phyloP scores from a whole-genome alignment of 73 alveolate genomes.

The Paramecium tetraurelia region DNA sequence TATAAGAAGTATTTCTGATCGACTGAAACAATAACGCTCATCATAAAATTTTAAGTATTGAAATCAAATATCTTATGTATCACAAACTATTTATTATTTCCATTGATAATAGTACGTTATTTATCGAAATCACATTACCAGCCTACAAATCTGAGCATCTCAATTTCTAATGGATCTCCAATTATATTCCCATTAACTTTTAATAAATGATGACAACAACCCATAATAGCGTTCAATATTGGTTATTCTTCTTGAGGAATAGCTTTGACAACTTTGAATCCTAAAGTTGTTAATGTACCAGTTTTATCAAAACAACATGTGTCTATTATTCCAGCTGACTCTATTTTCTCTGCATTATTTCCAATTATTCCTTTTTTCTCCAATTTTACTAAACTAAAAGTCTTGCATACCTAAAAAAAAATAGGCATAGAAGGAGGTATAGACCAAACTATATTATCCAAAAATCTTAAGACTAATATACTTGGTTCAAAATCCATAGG shows the following conservation, averaged over 20 bases:
- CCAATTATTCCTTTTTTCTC: neutral
- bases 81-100: neutral
- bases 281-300: constrained; percentile 48
- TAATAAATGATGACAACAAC: constrained; percentile 37
- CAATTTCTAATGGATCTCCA: constrained; percentile 59
- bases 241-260: neutral
- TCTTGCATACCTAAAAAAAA: neutral
- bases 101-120: neutral
- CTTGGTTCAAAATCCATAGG: neutral
- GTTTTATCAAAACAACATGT: constrained; percentile 55
- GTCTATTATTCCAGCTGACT: constrained; percentile 24
- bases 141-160: constrained; percentile 24
- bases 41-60: neutral
- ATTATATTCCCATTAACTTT: neutral
- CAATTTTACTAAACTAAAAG: neutral
- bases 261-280: neutral
- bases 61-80: constrained; percentile 31
- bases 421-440: constrained; percentile 59
- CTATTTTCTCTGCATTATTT: constrained; percentile 10
- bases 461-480: neutral
- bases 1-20: neutral
- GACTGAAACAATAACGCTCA: constrained; percentile 14
- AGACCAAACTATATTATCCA: constrained; percentile 45
- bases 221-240: neutral
- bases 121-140: neutral